Evolutionary conservation across 176 grass and related monocot genomes (phyloP).

Genomic region (Ensete glaucum): DNA sequence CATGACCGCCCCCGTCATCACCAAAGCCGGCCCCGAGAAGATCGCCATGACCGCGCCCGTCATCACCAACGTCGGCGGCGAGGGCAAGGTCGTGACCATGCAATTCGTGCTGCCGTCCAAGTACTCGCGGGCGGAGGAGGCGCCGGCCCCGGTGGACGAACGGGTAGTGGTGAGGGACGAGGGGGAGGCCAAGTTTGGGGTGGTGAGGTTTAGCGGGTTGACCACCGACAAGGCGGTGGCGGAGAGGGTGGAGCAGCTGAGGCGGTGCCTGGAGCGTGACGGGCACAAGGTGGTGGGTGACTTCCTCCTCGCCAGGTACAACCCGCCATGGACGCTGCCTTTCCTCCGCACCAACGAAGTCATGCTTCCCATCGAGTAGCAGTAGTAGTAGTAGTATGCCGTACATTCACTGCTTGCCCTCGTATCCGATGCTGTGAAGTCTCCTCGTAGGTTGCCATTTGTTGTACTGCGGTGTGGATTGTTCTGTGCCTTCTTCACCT

Average conservation of each 20-base stretch:
- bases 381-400: no score
- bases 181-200: conserved; percentile 53
- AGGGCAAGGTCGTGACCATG: conserved; percentile 47
- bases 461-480: no score
- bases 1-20: conserved; percentile 80
- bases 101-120: conserved; percentile 80
- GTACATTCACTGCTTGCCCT: no score
- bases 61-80: conserved; percentile 24
- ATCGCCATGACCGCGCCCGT: conserved; percentile 76
- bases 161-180: conserved; percentile 63
- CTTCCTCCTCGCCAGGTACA: conserved; percentile 69
- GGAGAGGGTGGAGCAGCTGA: conserved; percentile 60
- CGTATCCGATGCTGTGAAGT: no score
- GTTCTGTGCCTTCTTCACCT: no score
- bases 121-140: conserved; percentile 55
- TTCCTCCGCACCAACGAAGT: conserved; percentile 88
- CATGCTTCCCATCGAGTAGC: conserved; percentile 77
- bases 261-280: conserved; percentile 58
- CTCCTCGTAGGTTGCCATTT: no score
- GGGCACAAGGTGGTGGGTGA: conserved; percentile 39
- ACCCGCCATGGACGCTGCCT: conserved; percentile 83
- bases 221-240: conserved; percentile 48
- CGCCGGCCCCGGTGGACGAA: conserved; percentile 64
- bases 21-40: conserved; percentile 27
- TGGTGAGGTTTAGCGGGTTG: conserved; percentile 65